A percentile compares a stretch with the other conserved stretches of the same genome.
Conservation (phyloP, 768 basidiomycete species). For the Tylopilus intermedius region DNA sequence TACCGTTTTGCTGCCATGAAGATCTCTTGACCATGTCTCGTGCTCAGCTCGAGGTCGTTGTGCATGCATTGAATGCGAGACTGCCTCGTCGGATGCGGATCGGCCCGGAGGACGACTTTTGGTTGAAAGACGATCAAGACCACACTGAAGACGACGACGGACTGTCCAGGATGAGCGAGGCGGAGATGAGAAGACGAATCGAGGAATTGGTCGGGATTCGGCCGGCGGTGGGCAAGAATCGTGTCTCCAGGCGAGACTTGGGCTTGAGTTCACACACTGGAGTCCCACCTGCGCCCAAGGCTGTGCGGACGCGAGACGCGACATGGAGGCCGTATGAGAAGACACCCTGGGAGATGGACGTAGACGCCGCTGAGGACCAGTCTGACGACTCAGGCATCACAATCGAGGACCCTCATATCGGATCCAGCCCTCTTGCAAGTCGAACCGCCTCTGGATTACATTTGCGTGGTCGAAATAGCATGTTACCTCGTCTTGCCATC, state of each 20-base stretch:
- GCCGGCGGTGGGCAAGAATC: slow-evolving; percentile 28
- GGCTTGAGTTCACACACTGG: slow-evolving; percentile 9
- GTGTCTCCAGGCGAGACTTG: slow-evolving; percentile 22
- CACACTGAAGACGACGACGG: slow-evolving; percentile 4
- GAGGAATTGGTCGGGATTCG: slow-evolving; percentile 59
- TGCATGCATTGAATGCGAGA: slow-evolving; percentile 48
- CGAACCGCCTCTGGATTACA: slow-evolving; percentile 11
- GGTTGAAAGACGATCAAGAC: not conserved
- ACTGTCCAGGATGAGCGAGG: slow-evolving; percentile 30
- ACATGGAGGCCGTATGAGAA: slow-evolving; percentile 17
- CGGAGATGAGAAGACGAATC: slow-evolving; percentile 48
- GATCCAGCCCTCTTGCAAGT: slow-evolving; percentile 27
- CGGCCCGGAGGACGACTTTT: slow-evolving; percentile 32
- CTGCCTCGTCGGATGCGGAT: slow-evolving; percentile 53
- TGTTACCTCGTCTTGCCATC: slow-evolving; percentile 16
- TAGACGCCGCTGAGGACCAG: slow-evolving; percentile 3
- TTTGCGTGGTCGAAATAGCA: slow-evolving; percentile 6
- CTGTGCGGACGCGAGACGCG: slow-evolving; percentile 20
- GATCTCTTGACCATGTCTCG: slow-evolving; percentile 64
- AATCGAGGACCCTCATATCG: slow-evolving; percentile 15
- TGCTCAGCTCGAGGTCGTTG: slow-evolving; percentile 48
- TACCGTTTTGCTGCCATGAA: slow-evolving; percentile 72
- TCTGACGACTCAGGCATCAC: slow-evolving; percentile 3
- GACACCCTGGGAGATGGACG: slow-evolving; percentile 25
- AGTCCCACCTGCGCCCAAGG: slow-evolving; percentile 33